Evolutionary conservation across 2,329 filamentous ascomycete species (phyloP), one percentile per base, ranked within the genome.

Genomic region (Domatiomyces catenatus): DNA sequence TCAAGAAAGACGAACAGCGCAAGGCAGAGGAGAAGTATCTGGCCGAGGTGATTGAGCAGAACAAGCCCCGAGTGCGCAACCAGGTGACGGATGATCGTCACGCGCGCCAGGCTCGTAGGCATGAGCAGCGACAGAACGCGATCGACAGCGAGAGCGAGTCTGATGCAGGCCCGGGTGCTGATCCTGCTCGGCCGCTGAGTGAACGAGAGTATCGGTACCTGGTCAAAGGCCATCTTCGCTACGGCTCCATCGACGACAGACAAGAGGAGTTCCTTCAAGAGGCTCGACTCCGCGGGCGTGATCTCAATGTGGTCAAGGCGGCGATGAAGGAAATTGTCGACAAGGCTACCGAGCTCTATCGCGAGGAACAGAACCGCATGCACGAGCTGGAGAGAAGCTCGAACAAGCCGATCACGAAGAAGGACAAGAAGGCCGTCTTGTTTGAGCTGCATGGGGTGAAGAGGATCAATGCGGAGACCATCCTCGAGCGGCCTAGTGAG

Each of bases 401-500:
- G 0, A 86, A 86, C 62, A 93, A 92, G 64, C 76, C 81, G 2
- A 69, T 93, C 50, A 94, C 90, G 0, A 95, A 96, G 72, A 98
- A 98, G 67, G 92, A 98, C 64, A 87, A 87, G 67, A 98, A 98
- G 68, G 92, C 92, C 0, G 86, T 98, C 17, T 72, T 98, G 44
- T 95, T 98, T 61, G 89, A 96, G 64, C 94, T 89, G 67, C 83
- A 84, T 45, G 87, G 89, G 50, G 83, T 95, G 48, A 94, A 94
- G 67, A 89, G 94, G 60, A 79, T 95, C 61, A 98, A 98, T 63
- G 92, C 92, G 0, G 88, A 94, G 67, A 96, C 92, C 0, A 84
- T 95, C 50, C 80, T 94, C 8, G 90, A 96, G 59, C 83, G 93
- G 7, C 90, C 92, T 0, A 79, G 83, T 46, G 90, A 96, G 62